Percentiles rank a stretch among this genome's conserved stretches.
Evolutionary conservation across 306 rosid species (phyloP).

Genomic region (Canavalia ensiformis): DNA sequence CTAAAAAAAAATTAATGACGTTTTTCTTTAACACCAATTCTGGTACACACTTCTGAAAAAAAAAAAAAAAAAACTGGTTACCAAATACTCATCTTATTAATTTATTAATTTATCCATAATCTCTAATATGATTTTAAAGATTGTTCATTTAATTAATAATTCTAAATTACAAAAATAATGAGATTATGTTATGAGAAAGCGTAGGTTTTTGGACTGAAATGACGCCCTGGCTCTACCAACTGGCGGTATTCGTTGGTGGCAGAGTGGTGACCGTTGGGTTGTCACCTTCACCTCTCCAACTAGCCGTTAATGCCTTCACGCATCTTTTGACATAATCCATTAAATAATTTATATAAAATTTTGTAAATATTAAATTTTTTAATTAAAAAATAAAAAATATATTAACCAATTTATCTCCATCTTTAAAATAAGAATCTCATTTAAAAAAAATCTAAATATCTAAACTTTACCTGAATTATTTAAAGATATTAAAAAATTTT

Average conservation of each 20-base stretch:
- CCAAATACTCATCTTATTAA: too few relatives aligned
- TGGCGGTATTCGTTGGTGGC: constrained; percentile 10
- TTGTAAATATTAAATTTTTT: background rate
- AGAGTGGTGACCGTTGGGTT: background rate
- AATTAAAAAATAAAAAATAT: too few relatives aligned
- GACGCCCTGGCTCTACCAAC: background rate
- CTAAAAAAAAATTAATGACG: too few relatives aligned
- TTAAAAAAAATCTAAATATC: too few relatives aligned
- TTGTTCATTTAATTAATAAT: background rate
- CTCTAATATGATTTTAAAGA: background rate
- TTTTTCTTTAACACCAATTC: too few relatives aligned
- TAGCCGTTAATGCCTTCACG: background rate
- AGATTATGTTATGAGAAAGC: background rate
- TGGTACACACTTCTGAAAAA: too few relatives aligned
- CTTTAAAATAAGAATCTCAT: too few relatives aligned
- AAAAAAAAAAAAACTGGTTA: too few relatives aligned
- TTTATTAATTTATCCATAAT: too few relatives aligned
- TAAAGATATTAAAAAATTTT: too few relatives aligned
- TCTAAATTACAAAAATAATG: background rate
- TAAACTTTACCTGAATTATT: too few relatives aligned
- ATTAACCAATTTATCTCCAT: too few relatives aligned
- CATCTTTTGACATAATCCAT: background rate
- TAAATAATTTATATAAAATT: background rate
- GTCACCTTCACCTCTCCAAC: constrained; percentile 11
- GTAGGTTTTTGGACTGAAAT: background rate